Evolutionary conservation across 305 asterid genomes (phyloP).

Genomic region (Fraxinus sp.): DNA sequence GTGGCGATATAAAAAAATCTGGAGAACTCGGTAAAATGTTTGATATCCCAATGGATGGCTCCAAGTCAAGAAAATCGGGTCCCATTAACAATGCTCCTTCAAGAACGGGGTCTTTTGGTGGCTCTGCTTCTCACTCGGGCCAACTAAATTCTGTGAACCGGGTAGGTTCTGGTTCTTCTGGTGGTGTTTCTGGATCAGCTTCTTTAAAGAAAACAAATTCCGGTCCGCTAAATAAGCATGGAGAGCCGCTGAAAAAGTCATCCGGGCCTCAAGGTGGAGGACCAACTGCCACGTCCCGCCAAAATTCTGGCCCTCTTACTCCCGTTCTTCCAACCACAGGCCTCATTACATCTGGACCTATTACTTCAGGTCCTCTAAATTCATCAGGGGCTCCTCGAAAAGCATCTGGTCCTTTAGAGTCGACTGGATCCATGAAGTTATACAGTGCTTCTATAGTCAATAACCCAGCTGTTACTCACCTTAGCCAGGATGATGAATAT

Average conservation of each 20-base stretch:
- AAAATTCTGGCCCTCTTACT: constrained; percentile 71
- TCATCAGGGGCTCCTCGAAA: constrained; percentile 73
- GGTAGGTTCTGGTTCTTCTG: constrained; percentile 34
- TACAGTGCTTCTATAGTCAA: constrained; percentile 43
- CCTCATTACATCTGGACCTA: constrained; percentile 80
- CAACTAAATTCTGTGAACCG: constrained; percentile 53
- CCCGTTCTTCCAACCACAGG: constrained; percentile 76
- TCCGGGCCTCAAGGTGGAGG: constrained; percentile 76
- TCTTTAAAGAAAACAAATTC: constrained; percentile 72
- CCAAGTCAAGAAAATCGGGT: constrained; percentile 70
- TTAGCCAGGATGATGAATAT: constrained; percentile 57
- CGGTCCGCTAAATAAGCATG: constrained; percentile 75
- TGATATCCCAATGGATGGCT: constrained; percentile 55
- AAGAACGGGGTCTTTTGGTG: constrained; percentile 71
- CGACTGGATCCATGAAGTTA: constrained; percentile 56
- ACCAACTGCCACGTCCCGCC: constrained; percentile 52
- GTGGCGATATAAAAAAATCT: constrained; percentile 73
- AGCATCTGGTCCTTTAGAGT: constrained; percentile 67
- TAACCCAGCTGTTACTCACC: constrained; percentile 65
- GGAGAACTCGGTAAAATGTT: constrained; percentile 86
- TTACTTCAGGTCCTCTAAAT: constrained; percentile 69
- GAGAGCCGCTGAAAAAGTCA: constrained; percentile 69
- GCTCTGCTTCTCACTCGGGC: constrained; percentile 60
- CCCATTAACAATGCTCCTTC: constrained; percentile 61
- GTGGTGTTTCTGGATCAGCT: constrained; percentile 49